These are phyloP conservation scores for Cercospora beticola DNA, from an alignment of 2,329 filamentous ascomycete genomes.

Conservation along the genomic window DNA sequence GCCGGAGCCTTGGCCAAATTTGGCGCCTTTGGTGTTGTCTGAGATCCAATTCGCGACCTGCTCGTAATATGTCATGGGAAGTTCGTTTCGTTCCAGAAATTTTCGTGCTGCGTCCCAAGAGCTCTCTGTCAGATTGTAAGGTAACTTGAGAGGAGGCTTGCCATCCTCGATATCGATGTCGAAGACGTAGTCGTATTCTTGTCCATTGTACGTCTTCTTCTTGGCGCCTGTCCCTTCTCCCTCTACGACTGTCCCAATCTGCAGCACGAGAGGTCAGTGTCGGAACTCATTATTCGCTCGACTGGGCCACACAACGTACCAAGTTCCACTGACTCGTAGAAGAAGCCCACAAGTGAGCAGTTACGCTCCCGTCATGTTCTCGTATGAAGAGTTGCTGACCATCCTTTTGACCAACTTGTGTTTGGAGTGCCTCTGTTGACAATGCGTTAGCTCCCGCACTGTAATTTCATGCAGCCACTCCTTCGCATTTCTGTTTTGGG, in stretches of 20 bases:
- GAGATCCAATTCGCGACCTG: constrained; percentile 91
- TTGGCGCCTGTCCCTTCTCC: constrained; percentile 73
- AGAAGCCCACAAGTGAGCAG: constrained; percentile 82
- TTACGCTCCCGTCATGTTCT: constrained; percentile 76
- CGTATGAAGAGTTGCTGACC: constrained; percentile 92
- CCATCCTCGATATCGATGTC: constrained; percentile 96
- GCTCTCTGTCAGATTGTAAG: constrained; percentile 89
- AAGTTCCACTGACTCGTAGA: constrained; percentile 39
- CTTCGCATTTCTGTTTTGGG: not conserved
- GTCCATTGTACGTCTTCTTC: constrained; percentile 73
- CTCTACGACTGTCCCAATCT: constrained; percentile 91
- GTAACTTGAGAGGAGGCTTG: constrained; percentile 87
- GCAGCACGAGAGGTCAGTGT: constrained; percentile 25
- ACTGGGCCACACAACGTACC: constrained; percentile 17
- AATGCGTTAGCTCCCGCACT: not conserved
- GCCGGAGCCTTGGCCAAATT: constrained; percentile 60
- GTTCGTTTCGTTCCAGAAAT: constrained; percentile 84
- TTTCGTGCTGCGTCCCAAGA: constrained; percentile 88
- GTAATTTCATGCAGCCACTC: not conserved
- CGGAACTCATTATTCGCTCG: not conserved
- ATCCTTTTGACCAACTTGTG: constrained; percentile 87
- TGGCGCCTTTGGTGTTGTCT: constrained; percentile 83
- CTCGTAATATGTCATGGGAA: constrained; percentile 83
- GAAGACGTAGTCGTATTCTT: constrained; percentile 95
- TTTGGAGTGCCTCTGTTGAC: constrained; percentile 68